phyloP scores from a whole-genome alignment of 1,284 basidiomycete species.

The Cutaneotrichosporon dermatis region DNA sequence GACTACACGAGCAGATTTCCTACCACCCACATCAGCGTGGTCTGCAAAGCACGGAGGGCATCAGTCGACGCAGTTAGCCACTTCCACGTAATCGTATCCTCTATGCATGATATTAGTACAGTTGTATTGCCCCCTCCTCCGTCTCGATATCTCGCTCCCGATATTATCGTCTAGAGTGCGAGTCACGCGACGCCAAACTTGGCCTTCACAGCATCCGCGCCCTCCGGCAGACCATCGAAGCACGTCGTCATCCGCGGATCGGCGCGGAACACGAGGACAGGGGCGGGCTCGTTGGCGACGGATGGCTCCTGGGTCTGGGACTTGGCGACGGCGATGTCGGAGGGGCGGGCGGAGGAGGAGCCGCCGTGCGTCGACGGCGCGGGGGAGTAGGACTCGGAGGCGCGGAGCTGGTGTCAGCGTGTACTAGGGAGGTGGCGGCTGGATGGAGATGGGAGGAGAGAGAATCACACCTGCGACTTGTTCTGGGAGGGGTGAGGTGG shows the following conservation, averaged over 20 bases:
- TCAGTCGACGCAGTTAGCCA: too few relatives aligned
- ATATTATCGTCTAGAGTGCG: too few relatives aligned
- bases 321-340: not conserved
- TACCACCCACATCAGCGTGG: too few relatives aligned
- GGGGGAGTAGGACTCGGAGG: not conserved
- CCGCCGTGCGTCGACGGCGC: not conserved
- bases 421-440: too few relatives aligned
- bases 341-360: not conserved
- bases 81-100: too few relatives aligned
- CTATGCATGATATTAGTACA: too few relatives aligned
- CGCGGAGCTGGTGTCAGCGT: constrained; percentile 6
- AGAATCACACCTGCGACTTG: not conserved
- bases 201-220: constrained; percentile 19
- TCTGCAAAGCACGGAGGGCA: too few relatives aligned
- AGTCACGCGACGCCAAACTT: constrained; percentile 18
- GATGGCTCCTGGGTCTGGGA: not conserved
- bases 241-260: constrained; percentile 27
- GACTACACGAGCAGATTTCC: too few relatives aligned
- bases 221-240: constrained; percentile 24
- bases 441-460: not conserved
- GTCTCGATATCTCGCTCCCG: too few relatives aligned
- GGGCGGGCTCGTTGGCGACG: not conserved
- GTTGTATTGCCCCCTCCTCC: too few relatives aligned
- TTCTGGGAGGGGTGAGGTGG: not conserved
- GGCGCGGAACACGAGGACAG: constrained; percentile 23